Percentiles rank a stretch among this genome's conserved stretches.
Evolutionary conservation across 2,329 filamentous ascomycete genomes (phyloP).

Genomic region (Aureobasidium sp.): DNA sequence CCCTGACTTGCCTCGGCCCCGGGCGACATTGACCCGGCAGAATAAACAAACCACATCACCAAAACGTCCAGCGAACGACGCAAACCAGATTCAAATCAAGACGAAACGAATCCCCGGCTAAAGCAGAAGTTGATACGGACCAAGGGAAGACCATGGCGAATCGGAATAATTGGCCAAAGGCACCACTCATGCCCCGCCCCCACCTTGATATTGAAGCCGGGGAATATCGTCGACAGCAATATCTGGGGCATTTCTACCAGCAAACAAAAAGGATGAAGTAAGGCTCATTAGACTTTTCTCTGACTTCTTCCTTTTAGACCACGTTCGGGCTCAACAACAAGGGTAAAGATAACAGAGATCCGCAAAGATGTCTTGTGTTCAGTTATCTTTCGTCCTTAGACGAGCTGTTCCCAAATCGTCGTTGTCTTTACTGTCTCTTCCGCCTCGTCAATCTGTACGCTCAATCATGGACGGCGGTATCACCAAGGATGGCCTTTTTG

Average conservation of each 20-base stretch:
- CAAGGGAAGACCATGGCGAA: conserved; percentile 1
- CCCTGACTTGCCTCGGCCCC: neutral
- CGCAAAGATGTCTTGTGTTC: conserved; percentile 2
- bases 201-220: conserved; percentile 6
- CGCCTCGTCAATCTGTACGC: neutral
- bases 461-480: conserved; percentile 22
- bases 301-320: conserved; percentile 2
- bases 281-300: neutral
- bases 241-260: conserved; percentile 1
- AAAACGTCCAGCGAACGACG: neutral
- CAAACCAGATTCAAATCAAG: neutral
- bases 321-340: neutral
- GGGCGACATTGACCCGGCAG: neutral
- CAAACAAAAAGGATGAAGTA: conserved; percentile 10
- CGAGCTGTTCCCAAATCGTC: neutral
- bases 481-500: conserved; percentile 29
- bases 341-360: neutral
- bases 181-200: neutral
- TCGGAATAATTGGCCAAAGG: neutral
- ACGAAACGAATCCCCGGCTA: neutral
- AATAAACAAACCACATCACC: neutral
- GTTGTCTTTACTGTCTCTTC: neutral
- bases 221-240: neutral
- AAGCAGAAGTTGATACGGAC: neutral
- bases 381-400: neutral